Evolutionary conservation across 192 early-diverging fungal genomes (phyloP).

Genomic region (Gryganskiella cystojenkinii): DNA sequence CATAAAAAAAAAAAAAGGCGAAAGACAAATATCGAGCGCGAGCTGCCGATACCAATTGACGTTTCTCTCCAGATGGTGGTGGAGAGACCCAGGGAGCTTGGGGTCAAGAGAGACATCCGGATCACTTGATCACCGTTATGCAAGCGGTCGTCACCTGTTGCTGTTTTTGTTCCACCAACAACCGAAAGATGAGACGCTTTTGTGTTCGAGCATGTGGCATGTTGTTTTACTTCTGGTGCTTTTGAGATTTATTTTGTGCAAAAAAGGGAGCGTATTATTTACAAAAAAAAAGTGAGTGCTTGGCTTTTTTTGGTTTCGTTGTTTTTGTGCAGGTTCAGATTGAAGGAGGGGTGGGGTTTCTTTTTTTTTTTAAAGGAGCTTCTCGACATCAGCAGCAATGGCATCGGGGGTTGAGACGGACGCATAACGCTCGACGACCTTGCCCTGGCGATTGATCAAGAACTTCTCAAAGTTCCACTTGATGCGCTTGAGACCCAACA

Average conservation of each 20-base stretch:
- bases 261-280: neutral
- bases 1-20: conserved; percentile 1
- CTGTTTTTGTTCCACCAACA: no score
- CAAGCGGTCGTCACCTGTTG: no score
- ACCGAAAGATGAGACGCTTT: no score
- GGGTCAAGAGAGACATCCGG: no score
- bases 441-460: conserved; percentile 72
- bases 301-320: neutral
- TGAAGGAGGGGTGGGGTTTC: neutral
- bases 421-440: conserved; percentile 72
- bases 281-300: neutral
- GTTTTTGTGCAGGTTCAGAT: neutral
- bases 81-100: no score
- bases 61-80: no score
- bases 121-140: no score
- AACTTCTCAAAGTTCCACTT: conserved; percentile 94
- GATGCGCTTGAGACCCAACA: conserved; percentile 67
- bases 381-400: conserved; percentile 69
- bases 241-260: no score
- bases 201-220: no score
- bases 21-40: neutral
- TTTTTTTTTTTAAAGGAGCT: conserved; percentile 53
- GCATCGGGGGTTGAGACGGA: conserved; percentile 69
- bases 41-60: no score
- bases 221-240: neutral